These are phyloP conservation scores for Cryptococcus sp. DNA, from an alignment of 1,284 basidiomycete genomes.

Conservation along the genomic window DNA sequence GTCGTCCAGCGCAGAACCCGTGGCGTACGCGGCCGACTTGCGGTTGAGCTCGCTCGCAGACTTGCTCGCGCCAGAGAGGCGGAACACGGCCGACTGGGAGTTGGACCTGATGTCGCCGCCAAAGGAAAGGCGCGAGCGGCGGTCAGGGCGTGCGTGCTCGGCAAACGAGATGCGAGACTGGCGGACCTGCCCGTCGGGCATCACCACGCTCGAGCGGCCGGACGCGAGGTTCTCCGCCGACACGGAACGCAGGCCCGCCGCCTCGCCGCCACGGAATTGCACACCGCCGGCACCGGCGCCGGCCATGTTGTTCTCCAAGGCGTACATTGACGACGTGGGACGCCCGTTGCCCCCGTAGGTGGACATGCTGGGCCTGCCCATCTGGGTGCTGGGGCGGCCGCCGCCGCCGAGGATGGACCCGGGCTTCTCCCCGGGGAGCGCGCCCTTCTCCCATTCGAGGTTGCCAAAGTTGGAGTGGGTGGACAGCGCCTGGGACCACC, in stretches of 20 bases:
- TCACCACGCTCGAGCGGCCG: constrained; percentile 61
- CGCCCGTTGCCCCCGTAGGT: constrained; percentile 20
- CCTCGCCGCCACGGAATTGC: constrained; percentile 20
- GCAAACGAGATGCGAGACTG: constrained; percentile 49
- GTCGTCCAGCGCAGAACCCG: constrained; percentile 39
- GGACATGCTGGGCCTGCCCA: constrained; percentile 26
- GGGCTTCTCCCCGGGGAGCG: constrained; percentile 51
- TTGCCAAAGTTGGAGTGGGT: constrained; percentile 28
- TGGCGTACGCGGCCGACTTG: constrained; percentile 48
- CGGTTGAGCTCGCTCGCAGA: constrained; percentile 39
- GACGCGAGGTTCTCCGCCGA: constrained; percentile 43
- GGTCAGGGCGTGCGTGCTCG: constrained; percentile 49
- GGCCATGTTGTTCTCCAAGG: constrained; percentile 56
- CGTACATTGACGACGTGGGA: constrained; percentile 41
- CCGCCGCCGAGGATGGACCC: constrained; percentile 67
- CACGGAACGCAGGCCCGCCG: constrained; percentile 23
- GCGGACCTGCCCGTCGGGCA: constrained; percentile 47
- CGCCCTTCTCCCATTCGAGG: constrained; percentile 48
- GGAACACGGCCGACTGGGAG: constrained; percentile 17
- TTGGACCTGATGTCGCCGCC: constrained; percentile 57
- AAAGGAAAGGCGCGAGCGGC: constrained; percentile 66
- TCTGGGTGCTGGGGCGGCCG: constrained; percentile 13
- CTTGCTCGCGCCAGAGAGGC: constrained; percentile 52
- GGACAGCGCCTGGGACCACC: constrained; percentile 57
- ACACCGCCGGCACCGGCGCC: constrained; percentile 60